Conservation (phyloP, 1,284 basidiomycete genomes). For the Trichosporon sp. region DNA sequence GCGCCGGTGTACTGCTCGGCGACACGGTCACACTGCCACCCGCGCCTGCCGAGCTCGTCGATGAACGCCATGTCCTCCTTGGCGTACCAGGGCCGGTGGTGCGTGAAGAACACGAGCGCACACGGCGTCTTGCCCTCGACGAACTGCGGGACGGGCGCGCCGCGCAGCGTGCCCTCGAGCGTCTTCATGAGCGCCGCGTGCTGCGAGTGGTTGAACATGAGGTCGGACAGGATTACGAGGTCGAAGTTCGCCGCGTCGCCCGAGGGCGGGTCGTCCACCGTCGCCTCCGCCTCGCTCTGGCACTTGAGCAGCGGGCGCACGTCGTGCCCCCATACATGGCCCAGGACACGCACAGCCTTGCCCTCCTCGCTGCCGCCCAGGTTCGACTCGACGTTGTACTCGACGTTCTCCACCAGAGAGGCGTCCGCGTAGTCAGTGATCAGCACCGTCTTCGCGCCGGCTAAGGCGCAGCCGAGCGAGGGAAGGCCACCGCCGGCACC, state of each 20-base stretch:
- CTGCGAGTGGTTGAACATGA: constrained; percentile 58
- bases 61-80: constrained; percentile 84
- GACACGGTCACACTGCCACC: constrained; percentile 75
- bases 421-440: constrained; percentile 90
- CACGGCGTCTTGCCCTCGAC: constrained; percentile 50
- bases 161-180: constrained; percentile 57
- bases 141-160: constrained; percentile 37
- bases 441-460: constrained; percentile 60
- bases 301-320: constrained; percentile 55
- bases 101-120: constrained; percentile 85
- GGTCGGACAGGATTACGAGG: constrained; percentile 82
- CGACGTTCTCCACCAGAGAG: constrained; percentile 71
- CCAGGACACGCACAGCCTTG: constrained; percentile 51
- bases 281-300: constrained; percentile 3
- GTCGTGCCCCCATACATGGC: constrained; percentile 85
- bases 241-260: constrained; percentile 55
- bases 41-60: constrained; percentile 46
- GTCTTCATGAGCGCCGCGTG: constrained; percentile 78
- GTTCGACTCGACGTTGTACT: constrained; percentile 57
- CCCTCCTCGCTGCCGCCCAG: constrained; percentile 6
- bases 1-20: constrained; percentile 65
- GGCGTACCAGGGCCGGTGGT: constrained; percentile 81
- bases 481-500: constrained; percentile 91
- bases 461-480: constrained; percentile 65
- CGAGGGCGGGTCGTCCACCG: neutral